Evolutionary conservation across 192 early-diverging fungal species (phyloP).

Genomic region (Coemansia asiatica): DNA sequence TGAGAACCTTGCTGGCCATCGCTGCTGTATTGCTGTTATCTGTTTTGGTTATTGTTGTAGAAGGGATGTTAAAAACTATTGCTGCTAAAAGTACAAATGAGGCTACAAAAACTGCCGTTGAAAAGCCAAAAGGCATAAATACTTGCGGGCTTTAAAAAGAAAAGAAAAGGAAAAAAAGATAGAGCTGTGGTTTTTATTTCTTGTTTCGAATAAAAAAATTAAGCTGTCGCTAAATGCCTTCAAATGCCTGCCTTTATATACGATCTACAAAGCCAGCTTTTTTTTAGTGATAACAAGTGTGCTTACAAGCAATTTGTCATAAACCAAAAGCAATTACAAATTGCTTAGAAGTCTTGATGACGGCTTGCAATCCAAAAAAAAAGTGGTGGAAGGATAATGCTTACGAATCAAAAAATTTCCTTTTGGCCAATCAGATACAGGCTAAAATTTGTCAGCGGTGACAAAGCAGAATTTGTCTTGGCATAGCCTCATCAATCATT

Average conservation of each 20-base stretch:
- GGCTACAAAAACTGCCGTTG: conserved; percentile 12
- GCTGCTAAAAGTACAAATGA: conserved; percentile 50
- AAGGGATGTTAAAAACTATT: conserved; percentile 18
- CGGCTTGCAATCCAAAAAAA: neutral
- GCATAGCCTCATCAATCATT: no score
- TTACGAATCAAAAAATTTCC: neutral
- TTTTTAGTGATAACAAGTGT: neutral
- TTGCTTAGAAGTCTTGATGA: neutral
- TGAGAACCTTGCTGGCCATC: conserved; percentile 44
- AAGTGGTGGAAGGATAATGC: no score
- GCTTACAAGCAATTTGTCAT: conserved; percentile 2
- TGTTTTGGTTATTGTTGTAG: neutral
- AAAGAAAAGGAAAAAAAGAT: neutral
- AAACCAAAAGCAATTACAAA: neutral
- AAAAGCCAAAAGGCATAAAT: conserved; percentile 27
- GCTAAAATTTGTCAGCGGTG: neutral
- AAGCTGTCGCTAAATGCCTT: neutral
- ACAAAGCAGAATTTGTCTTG: no score
- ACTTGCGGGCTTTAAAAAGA: neutral
- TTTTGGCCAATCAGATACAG: neutral
- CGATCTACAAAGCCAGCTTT: neutral
- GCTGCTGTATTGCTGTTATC: neutral
- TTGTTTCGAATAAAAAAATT: neutral
- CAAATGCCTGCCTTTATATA: conserved; percentile 5
- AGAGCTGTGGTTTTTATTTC: neutral